Percentiles rank a stretch among this genome's conserved stretches.
phyloP scores from a whole-genome alignment of 176 grass and related monocot genomes.

The Stipa capillata region DNA sequence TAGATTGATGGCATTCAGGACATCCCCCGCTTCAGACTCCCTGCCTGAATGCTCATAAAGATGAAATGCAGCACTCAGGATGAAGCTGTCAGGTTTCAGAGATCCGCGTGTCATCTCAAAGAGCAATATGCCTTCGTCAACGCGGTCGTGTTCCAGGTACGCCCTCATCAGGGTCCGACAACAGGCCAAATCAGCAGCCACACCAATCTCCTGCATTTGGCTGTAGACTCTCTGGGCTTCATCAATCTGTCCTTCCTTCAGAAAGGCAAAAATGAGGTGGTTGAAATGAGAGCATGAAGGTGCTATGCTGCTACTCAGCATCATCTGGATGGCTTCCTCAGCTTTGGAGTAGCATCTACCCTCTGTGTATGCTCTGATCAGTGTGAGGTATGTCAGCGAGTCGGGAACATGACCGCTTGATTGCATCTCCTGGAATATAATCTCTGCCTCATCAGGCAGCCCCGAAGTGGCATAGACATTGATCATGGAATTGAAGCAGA shows the following conservation, averaged over 20 bases:
- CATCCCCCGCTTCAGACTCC: conserved; percentile 36
- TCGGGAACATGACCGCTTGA: conserved; percentile 38
- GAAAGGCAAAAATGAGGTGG: conserved; percentile 57
- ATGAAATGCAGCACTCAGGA: conserved; percentile 65
- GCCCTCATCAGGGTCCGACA: conserved; percentile 78
- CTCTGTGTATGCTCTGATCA: conserved; percentile 56
- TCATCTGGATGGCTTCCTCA: conserved; percentile 50
- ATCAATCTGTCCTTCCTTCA: conserved; percentile 48
- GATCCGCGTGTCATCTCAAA: conserved; percentile 32
- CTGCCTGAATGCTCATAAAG: conserved; percentile 57
- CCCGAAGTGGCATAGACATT: conserved; percentile 70
- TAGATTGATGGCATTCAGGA: conserved; percentile 42
- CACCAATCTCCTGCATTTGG: conserved; percentile 38
- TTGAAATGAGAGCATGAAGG: conserved; percentile 72
- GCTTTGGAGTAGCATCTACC: conserved; percentile 40
- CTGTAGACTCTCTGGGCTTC: conserved; percentile 49
- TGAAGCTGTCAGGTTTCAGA: conserved; percentile 69
- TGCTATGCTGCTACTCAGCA: conserved; percentile 27
- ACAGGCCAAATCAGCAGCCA: conserved; percentile 56
- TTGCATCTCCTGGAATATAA: conserved; percentile 60
- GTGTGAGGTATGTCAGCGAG: conserved; percentile 48
- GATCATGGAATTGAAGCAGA: conserved; percentile 84
- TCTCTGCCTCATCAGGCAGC: conserved; percentile 42
- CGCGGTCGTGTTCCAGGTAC: conserved; percentile 44
- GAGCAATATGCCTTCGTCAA: conserved; percentile 54